These are phyloP conservation scores for Aspergillus ruber DNA, from an alignment of 2,329 filamentous ascomycete species.

Conservation along the genomic window DNA sequence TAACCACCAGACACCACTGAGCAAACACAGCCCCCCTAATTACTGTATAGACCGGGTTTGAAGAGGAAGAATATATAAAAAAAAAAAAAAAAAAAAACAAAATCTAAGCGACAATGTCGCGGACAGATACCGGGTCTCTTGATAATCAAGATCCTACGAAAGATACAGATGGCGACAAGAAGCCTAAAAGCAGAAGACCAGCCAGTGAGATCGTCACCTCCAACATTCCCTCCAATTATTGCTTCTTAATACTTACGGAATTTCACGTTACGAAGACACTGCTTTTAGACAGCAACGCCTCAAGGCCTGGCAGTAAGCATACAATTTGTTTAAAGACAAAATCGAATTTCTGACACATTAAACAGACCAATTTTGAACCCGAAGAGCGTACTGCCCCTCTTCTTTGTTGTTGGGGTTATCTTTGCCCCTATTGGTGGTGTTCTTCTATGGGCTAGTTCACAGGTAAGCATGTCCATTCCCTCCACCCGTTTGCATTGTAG, in stretches of 20 bases:
- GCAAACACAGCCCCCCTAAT: too few relatives aligned
- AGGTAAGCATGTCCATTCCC: slow-evolving; percentile 46
- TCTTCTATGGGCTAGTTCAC: slow-evolving; percentile 75
- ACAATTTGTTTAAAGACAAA: not conserved
- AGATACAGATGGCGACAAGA: slow-evolving; percentile 52
- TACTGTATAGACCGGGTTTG: too few relatives aligned
- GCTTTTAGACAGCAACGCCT: slow-evolving; percentile 94
- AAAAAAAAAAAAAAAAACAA: not conserved
- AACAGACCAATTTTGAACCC: slow-evolving; percentile 84
- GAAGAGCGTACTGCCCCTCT: slow-evolving; percentile 84
- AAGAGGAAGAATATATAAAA: too few relatives aligned
- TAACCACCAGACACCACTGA: too few relatives aligned
- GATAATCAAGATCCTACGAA: slow-evolving; percentile 38
- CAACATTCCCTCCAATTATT: not conserved
- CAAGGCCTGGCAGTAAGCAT: slow-evolving; percentile 91
- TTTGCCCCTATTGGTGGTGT: slow-evolving; percentile 89
- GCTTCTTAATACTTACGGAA: slow-evolving; percentile 2
- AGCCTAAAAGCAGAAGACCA: slow-evolving; percentile 84
- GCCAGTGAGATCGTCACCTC: slow-evolving; percentile 57
- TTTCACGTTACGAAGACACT: slow-evolving; percentile 58
- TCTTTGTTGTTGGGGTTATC: slow-evolving; percentile 84
- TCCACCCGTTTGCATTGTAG: not conserved
- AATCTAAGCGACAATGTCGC: slow-evolving; percentile 35
- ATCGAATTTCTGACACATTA: slow-evolving; percentile 11
- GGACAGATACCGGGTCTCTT: slow-evolving; percentile 38